Conservation (phyloP, 1,139 yeast genomes). For the Protomyces inouyei region DNA sequence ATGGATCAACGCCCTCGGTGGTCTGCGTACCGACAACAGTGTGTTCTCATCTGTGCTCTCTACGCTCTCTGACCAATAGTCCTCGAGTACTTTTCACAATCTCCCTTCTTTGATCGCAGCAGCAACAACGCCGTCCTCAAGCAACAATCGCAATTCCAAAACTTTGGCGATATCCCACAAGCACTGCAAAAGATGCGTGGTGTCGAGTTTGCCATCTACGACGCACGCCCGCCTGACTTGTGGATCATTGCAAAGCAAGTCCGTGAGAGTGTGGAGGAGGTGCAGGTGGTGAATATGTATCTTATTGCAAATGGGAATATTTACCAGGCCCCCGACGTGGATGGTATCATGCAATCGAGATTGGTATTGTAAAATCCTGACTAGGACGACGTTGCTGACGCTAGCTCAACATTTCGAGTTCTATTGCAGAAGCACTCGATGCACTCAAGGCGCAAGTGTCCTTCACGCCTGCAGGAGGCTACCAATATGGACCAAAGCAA, state of each 20-base stretch:
- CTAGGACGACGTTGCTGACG: not conserved
- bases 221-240: constrained; percentile 78
- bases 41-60: not conserved
- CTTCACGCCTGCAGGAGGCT: not conserved
- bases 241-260: constrained; percentile 86
- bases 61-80: constrained; percentile 36
- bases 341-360: constrained; percentile 54
- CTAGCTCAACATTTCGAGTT: not conserved
- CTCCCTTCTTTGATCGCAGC: constrained; percentile 91
- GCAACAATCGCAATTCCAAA: constrained; percentile 91
- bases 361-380: constrained; percentile 34
- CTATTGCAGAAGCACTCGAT: not conserved
- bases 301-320: constrained; percentile 88
- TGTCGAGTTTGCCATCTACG: constrained; percentile 70
- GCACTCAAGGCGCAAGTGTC: not conserved
- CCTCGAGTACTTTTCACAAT: constrained; percentile 82
- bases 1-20: constrained; percentile 24
- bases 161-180: constrained; percentile 46
- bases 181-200: constrained; percentile 78
- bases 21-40: constrained; percentile 19
- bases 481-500: not conserved
- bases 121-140: constrained; percentile 89
- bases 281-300: constrained; percentile 61
- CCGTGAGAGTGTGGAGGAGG: constrained; percentile 50
- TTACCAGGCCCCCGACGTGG: constrained; percentile 76